phyloP scores from a whole-genome alignment of 2,329 filamentous ascomycete species.

The Orbilia quercus region DNA sequence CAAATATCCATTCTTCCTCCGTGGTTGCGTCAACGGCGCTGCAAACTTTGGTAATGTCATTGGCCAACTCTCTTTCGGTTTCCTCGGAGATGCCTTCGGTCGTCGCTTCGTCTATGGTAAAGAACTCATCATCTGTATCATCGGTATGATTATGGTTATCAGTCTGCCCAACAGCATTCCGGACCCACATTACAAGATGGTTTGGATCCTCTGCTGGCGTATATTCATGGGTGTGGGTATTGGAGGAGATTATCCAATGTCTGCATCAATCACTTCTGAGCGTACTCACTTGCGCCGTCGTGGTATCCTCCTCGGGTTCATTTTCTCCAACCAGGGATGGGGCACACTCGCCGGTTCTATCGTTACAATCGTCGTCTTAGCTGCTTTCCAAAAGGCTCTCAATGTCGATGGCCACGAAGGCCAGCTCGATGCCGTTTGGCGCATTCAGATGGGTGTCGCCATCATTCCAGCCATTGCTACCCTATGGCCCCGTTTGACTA shows the following conservation, averaged over 20 bases:
- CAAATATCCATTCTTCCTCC: slow-evolving; percentile 50
- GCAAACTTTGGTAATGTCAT: slow-evolving; percentile 75
- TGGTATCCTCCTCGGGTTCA: slow-evolving; percentile 58
- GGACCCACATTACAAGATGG: slow-evolving; percentile 62
- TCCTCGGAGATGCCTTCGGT: slow-evolving; percentile 79
- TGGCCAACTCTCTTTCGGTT: slow-evolving; percentile 83
- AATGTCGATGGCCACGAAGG: slow-evolving; percentile 55
- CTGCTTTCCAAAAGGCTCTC: slow-evolving; percentile 59
- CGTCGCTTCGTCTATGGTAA: slow-evolving; percentile 87
- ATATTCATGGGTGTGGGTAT: slow-evolving; percentile 83
- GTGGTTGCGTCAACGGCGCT: slow-evolving; percentile 51
- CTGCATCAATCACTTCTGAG: slow-evolving; percentile 85
- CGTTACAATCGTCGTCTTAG: slow-evolving; percentile 59
- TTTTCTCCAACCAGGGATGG: slow-evolving; percentile 60
- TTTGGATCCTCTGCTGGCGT: slow-evolving; percentile 79
- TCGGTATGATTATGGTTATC: slow-evolving; percentile 58
- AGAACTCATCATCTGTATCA: slow-evolving; percentile 75
- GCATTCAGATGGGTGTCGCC: slow-evolving; percentile 59
- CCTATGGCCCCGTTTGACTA: slow-evolving; percentile 60
- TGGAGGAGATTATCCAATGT: slow-evolving; percentile 84
- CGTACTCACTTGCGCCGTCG: slow-evolving; percentile 60
- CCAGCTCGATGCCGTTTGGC: slow-evolving; percentile 51
- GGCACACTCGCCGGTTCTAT: slow-evolving; percentile 59
- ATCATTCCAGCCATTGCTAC: slow-evolving; percentile 58
- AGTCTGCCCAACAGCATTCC: slow-evolving; percentile 55